A percentile compares a stretch with the other conserved stretches of the same genome.
These are phyloP conservation scores for Neopestalotiopsis clavispora DNA, from an alignment of 2,329 filamentous ascomycete species.

Conservation along the genomic window DNA sequence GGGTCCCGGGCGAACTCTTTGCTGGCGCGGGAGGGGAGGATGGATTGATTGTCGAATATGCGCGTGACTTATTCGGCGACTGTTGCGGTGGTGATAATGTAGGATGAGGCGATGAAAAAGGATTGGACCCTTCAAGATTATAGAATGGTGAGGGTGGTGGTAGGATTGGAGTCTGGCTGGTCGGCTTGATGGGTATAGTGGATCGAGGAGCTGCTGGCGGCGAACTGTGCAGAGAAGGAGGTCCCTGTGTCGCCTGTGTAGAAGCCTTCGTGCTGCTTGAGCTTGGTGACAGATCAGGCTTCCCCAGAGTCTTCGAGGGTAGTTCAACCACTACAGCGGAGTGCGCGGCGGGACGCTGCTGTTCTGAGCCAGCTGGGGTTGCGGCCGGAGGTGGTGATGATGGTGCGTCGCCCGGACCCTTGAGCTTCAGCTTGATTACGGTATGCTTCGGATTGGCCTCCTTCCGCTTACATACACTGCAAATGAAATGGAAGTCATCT, in stretches of 20 bases:
- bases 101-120: conserved; percentile 49
- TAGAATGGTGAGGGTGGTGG: conserved; percentile 32
- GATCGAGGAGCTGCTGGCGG: conserved; percentile 23
- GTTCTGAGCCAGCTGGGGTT: conserved; percentile 26
- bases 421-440: conserved; percentile 60
- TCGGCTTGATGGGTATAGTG: conserved; percentile 33
- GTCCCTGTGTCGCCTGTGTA: conserved; percentile 19
- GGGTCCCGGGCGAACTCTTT: conserved; percentile 24
- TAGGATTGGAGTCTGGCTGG: conserved; percentile 30
- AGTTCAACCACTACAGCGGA: conserved; percentile 26
- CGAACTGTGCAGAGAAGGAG: conserved; percentile 24
- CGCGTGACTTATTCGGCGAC: conserved; percentile 44
- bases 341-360: conserved; percentile 19
- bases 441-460: conserved; percentile 62
- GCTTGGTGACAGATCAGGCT: conserved; percentile 21
- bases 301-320: conserved; percentile 21
- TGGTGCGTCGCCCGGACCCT: conserved; percentile 30
- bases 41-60: conserved; percentile 42
- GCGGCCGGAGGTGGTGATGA: conserved; percentile 28
- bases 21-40: conserved; percentile 31
- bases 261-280: conserved; percentile 10
- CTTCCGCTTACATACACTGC: conserved; percentile 75
- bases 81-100: conserved; percentile 45
- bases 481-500: conserved; percentile 87
- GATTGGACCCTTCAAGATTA: conserved; percentile 39